Percentiles rank a stretch among this genome's conserved stretches.
phyloP scores from a whole-genome alignment of 352 stramenopile species.

The Globisporangium heterothallicum region DNA sequence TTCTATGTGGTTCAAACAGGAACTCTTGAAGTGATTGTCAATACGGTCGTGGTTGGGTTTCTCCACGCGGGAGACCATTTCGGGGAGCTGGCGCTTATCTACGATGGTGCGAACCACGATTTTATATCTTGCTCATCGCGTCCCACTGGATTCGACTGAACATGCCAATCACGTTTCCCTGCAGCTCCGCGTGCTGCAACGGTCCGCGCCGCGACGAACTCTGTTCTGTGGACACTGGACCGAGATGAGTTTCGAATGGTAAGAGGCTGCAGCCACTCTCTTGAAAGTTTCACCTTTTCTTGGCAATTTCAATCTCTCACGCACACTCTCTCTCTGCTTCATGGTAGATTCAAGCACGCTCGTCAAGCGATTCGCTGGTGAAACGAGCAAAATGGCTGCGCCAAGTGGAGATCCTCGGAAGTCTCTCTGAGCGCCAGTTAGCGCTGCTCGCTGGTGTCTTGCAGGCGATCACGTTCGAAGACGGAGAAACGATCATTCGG shows the following conservation, averaged over 20 bases:
- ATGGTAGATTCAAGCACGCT: slow-evolving; percentile 53
- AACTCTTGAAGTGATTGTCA: slow-evolving; percentile 69
- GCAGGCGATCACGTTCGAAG: slow-evolving; percentile 54
- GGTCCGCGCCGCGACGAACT: slow-evolving; percentile 86
- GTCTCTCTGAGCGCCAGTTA: slow-evolving; percentile 58
- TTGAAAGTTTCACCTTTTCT: background rate
- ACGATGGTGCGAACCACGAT: slow-evolving; percentile 66
- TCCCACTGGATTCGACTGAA: background rate
- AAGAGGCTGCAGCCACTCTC: background rate
- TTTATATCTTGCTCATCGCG: no score
- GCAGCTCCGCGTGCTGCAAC: slow-evolving; percentile 86
- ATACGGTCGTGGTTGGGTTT: slow-evolving; percentile 44
- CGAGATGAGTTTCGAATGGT: slow-evolving; percentile 83
- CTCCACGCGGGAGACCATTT: slow-evolving; percentile 72
- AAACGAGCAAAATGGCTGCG: slow-evolving; percentile 68
- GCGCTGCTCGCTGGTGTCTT: slow-evolving; percentile 59
- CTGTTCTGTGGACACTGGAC: slow-evolving; percentile 86
- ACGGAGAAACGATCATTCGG: slow-evolving; percentile 74
- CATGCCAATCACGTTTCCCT: background rate
- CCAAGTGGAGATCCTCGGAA: slow-evolving; percentile 68
- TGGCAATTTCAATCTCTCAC: no score
- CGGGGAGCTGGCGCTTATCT: slow-evolving; percentile 89
- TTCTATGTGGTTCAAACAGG: slow-evolving; percentile 87
- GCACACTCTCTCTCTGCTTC: background rate
- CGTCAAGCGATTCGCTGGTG: slow-evolving; percentile 70